Evolutionary conservation across 192 early-diverging fungal genomes (phyloP).

Genomic region (Fimicolochytrium jonesii): DNA sequence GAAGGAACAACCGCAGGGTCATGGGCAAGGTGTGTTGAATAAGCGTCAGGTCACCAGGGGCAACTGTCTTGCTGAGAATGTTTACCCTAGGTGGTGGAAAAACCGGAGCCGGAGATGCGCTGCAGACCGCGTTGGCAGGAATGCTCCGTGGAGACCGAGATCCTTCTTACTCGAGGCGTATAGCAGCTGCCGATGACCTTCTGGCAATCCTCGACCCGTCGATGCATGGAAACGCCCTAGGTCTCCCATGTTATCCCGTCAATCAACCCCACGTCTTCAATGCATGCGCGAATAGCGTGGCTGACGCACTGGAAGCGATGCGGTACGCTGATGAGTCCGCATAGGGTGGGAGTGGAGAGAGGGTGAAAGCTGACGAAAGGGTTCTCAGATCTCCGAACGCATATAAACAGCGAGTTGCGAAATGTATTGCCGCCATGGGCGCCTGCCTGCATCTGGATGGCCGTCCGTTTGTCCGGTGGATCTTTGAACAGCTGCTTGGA

Average conservation of each 20-base stretch:
- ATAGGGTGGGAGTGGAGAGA: not conserved
- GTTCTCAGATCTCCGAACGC: not conserved
- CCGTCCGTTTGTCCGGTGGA: not conserved
- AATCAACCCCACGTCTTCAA: conserved; percentile 4
- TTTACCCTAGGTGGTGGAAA: no score
- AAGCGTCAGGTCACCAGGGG: no score
- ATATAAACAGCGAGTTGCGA: not conserved
- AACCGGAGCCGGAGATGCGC: no score
- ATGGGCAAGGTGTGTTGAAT: no score
- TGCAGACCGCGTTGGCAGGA: no score
- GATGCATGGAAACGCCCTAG: not conserved
- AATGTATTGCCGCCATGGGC: conserved; percentile 5
- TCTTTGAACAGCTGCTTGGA: conserved; percentile 11
- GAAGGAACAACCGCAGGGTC: no score
- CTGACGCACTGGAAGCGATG: not conserved
- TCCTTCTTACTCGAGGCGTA: conserved; percentile 13
- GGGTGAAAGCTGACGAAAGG: not conserved
- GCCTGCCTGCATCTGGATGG: not conserved
- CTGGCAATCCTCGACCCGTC: not conserved
- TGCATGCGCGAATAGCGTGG: not conserved
- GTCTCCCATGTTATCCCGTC: not conserved
- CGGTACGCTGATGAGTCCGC: not conserved
- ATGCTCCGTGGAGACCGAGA: no score
- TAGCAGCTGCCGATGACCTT: conserved; percentile 11
- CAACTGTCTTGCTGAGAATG: no score